Base-by-base conservation (phyloP, 257 asterid genomes). In the Fraxinus americana region DNA sequence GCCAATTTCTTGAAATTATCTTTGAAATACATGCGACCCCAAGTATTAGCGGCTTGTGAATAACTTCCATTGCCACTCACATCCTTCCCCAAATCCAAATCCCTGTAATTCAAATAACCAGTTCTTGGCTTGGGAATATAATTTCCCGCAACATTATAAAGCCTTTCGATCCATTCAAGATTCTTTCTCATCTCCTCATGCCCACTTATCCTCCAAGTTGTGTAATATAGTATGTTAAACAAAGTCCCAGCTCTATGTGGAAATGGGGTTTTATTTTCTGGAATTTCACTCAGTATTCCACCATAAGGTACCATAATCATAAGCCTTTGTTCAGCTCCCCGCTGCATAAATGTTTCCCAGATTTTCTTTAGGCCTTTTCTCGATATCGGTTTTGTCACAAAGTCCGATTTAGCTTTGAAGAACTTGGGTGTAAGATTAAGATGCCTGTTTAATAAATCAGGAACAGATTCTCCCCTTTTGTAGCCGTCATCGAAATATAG, bases 331-430 rank as follows among this genome's bases (percentile, higher is more conserved):
- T 1, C 59, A 36, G 14, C 50, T 38, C 29, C 16, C 9, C 2
- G 17, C 27, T 3, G 11, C 32, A 21, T 14, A 41, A 71, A 41
- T 19, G 14, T 21, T 4, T 38, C 34, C 54, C 43, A 41, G 29
- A 41, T 41, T 11, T 16, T 1, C 3, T 23, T 13, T 1, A 38
- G 12, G 13, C 75, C 75, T 5, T 41, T 71, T 4, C 1, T n/a
- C 2, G 75, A 38, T 71, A 71, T 71, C 7, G 48, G 75, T 38
- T 38, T 71, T 13, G 52, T 71, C 57, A 71, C 75, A 23, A 34
- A 71, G 25, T 71, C 75, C 39, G 75, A 71, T 71, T 71, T 71
- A 10, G 29, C 59, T 41, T 71, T 71, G 57, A 71, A 19, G 29
- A 21, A 71, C 19, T 21, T 11, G 11, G 25, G 43, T n/a, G 9